Base-by-base conservation (phyloP, 805 yeast species). In the Nakazawaea wickerhamii region DNA sequence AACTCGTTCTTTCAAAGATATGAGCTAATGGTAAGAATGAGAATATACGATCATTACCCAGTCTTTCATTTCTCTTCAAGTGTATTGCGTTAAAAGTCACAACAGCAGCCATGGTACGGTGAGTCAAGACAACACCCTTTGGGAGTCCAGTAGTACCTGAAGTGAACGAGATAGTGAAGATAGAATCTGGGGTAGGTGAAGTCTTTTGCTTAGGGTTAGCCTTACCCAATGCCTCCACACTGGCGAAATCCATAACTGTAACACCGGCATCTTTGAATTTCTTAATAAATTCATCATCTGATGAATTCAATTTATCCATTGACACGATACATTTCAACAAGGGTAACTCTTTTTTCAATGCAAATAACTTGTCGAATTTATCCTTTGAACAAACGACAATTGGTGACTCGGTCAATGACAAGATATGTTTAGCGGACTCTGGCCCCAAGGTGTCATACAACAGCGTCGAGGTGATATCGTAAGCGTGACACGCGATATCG, bases 81-180 rank as follows among this genome's bases (percentile, higher is more conserved):
- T 20, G 33, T 23, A 30, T 14, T 3, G 43, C 27, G 27, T 36
- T 55, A 15, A 55, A 59, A 5, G 62, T 52, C 19, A 59, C 52
- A 42, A 67, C 67, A 21, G 70, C 55, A 10, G 63, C 63, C 14
- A 76, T 68, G 49, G 79, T 80, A 37, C 57, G 59, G 49, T 84
- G 89, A 23, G 75, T 69, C 48, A 82, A 64, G 23, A 79, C 76
- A 20, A 81, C 91, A 53, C 91, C 91, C 65, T 84, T 85, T 48
- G 91, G 87, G 33, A 80, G 74, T 43, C 93, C 90, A n/a, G 85
- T 79, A 18, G 87, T 80, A 39, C 87, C 87, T 0, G 84, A 77
- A 11, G 86, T 69, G 50, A 68, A 69, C 17, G 69, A 64, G 23
- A 69, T 65, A 18, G 73, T 67, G 49, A 59, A 66, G 19, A 60